These are phyloP conservation scores for Carpinus fangiana DNA, from an alignment of 306 rosid genomes.

Conservation along the genomic window DNA sequence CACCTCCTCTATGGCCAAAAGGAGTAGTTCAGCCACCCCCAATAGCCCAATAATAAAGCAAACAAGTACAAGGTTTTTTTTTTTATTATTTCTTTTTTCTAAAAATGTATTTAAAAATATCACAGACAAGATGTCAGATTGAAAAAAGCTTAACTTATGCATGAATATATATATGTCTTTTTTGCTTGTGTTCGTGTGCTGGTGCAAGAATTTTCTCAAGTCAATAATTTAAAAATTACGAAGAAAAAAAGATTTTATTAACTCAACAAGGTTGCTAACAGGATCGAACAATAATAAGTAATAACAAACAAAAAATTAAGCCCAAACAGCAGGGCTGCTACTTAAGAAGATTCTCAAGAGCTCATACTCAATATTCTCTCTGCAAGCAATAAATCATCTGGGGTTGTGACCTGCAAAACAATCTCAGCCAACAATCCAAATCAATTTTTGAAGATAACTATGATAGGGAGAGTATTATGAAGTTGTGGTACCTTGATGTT, in stretches of 20 bases:
- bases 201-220: not conserved
- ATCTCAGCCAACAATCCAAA: not conserved
- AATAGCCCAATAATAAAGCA: no score
- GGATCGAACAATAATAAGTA: not conserved
- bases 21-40: no score
- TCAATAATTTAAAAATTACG: not conserved
- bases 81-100: no score
- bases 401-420: constrained; percentile 89
- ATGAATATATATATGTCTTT: not conserved
- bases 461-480: not conserved
- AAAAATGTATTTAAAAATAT: no score
- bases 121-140: no score
- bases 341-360: constrained; percentile 31
- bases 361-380: constrained; percentile 74
- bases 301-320: not conserved
- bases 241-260: not conserved
- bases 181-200: not conserved
- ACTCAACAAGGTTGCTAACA: not conserved
- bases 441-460: not conserved
- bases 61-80: no score
- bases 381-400: constrained; percentile 84
- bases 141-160: no score
- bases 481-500: constrained; percentile 76
- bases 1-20: no score
- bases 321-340: not conserved